Evolutionary conservation across 805 yeast genomes (phyloP).

Genomic region (Ogataea pini): DNA sequence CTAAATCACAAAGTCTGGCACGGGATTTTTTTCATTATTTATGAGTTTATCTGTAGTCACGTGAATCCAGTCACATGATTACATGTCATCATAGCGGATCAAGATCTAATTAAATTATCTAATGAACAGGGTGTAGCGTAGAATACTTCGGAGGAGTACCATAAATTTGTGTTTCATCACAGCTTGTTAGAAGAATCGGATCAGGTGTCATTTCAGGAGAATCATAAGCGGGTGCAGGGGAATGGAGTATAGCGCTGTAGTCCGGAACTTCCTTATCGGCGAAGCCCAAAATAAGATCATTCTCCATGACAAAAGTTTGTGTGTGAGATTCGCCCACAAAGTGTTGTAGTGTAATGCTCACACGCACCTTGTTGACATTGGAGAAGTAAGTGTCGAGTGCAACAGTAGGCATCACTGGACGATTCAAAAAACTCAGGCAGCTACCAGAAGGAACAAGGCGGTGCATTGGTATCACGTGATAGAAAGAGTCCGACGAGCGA

Average conservation of each 20-base stretch:
- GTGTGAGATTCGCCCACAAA: not conserved
- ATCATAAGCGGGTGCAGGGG: constrained; percentile 21
- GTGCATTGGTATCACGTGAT: constrained; percentile 8
- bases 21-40: no score
- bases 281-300: constrained; percentile 15
- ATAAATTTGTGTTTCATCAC: constrained; percentile 7
- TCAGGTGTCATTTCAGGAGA: constrained; percentile 15
- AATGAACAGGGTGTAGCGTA: not conserved
- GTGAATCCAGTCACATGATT: not conserved
- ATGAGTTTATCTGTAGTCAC: not conserved
- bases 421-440: constrained; percentile 7
- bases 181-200: constrained; percentile 13
- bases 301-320: constrained; percentile 11
- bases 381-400: constrained; percentile 15
- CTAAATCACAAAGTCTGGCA: no score
- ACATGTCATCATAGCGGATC: no score
- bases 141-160: constrained; percentile 9
- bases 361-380: constrained; percentile 12
- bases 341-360: constrained; percentile 11
- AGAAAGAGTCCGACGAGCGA: constrained; percentile 4
- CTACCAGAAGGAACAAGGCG: constrained; percentile 12
- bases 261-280: constrained; percentile 18
- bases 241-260: constrained; percentile 13
- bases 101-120: not conserved
- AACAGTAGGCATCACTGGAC: constrained; percentile 21